Conservation (phyloP, 169 alveolate genomes). For the Fabrea salina region DNA sequence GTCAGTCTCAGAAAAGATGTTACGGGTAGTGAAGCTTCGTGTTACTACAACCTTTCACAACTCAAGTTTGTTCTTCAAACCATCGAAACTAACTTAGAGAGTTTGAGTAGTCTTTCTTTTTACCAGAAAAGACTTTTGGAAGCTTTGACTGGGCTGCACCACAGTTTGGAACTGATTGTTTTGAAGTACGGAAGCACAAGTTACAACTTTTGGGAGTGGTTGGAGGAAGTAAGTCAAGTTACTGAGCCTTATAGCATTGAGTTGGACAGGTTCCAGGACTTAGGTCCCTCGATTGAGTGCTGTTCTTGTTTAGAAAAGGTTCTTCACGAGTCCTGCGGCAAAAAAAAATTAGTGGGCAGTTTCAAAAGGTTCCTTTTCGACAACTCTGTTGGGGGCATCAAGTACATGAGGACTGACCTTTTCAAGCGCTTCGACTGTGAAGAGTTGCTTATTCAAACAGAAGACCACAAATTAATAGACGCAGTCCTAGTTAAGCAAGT, state of each 20-base stretch:
- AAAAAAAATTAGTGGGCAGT: background rate
- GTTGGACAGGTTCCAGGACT: background rate
- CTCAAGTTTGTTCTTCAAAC: background rate
- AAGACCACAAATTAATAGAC: background rate
- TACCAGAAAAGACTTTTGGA: background rate
- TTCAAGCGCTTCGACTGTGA: background rate
- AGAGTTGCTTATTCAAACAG: background rate
- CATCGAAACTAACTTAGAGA: background rate
- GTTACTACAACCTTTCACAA: background rate
- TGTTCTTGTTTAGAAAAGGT: background rate
- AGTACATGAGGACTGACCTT: constrained; percentile 17
- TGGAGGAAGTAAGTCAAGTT: background rate
- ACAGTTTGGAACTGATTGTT: background rate
- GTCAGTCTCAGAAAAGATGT: background rate
- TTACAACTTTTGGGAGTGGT: background rate
- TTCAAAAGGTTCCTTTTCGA: background rate
- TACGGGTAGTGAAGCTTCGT: background rate
- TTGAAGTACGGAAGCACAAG: background rate
- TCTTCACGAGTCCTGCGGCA: background rate
- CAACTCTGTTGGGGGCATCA: background rate
- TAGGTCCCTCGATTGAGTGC: background rate
- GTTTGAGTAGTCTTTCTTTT: background rate
- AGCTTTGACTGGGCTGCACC: background rate
- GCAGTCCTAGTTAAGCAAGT: background rate
- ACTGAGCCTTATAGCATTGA: background rate